Evolutionary conservation across 805 yeast species (phyloP).

Genomic region (Metschnikowia hibisci): DNA sequence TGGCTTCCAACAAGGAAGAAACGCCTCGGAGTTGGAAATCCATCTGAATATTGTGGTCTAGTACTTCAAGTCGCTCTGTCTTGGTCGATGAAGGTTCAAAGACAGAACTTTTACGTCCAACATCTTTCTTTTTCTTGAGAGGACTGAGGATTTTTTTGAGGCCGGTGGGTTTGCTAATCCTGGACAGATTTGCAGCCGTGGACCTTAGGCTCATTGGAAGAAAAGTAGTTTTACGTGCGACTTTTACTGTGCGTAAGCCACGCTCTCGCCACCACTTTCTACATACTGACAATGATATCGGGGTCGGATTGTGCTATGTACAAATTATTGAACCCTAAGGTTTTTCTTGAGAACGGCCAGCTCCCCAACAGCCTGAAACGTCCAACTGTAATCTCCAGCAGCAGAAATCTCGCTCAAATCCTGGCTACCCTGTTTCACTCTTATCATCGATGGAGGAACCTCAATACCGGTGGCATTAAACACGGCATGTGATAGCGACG

Average conservation of each 20-base stretch:
- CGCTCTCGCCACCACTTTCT: not conserved
- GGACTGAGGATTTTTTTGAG: constrained; percentile 24
- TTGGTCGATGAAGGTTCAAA: not conserved
- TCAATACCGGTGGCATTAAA: constrained; percentile 32
- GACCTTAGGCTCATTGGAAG: constrained; percentile 23
- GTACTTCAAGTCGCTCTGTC: constrained; percentile 17
- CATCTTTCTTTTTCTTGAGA: constrained; percentile 18
- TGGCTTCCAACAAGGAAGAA: constrained; percentile 30
- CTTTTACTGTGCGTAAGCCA: not conserved
- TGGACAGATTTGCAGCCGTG: constrained; percentile 40
- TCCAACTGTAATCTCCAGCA: constrained; percentile 28
- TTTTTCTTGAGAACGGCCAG: constrained; percentile 17
- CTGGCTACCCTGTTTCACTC: constrained; percentile 13
- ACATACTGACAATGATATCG: not conserved
- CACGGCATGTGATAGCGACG: constrained; percentile 21
- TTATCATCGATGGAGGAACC: constrained; percentile 25
- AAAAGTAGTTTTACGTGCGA: constrained; percentile 3
- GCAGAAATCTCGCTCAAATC: constrained; percentile 18
- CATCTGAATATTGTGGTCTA: constrained; percentile 37
- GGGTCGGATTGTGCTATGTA: constrained; percentile 8
- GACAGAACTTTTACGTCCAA: constrained; percentile 1
- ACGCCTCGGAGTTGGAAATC: constrained; percentile 34
- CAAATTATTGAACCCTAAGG: constrained; percentile 17
- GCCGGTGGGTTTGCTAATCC: constrained; percentile 21
- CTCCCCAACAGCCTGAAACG: constrained; percentile 27